A percentile compares a stretch with the other conserved stretches of the same genome.
These are phyloP conservation scores for Phlebiopsis gigantea DNA, from an alignment of 768 basidiomycete species.

Conservation along the genomic window DNA sequence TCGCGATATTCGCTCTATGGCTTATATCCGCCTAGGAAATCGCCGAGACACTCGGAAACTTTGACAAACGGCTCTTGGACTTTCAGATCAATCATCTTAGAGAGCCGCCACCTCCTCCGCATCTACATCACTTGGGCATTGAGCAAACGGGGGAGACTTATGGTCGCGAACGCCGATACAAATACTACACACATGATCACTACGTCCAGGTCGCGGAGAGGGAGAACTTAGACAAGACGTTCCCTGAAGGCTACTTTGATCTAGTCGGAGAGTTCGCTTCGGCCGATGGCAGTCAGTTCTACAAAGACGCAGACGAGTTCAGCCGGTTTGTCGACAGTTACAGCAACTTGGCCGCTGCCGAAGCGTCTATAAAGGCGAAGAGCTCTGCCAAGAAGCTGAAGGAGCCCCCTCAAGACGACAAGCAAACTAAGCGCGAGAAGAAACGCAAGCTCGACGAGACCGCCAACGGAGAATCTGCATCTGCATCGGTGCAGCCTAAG, in stretches of 20 bases:
- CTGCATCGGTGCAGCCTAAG: constrained; percentile 14
- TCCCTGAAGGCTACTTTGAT: constrained; percentile 41
- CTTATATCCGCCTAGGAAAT: constrained; percentile 45
- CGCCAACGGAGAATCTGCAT: background rate
- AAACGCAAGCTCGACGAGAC: constrained; percentile 30
- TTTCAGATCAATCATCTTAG: constrained; percentile 69
- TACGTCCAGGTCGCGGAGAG: constrained; percentile 58
- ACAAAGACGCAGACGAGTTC: constrained; percentile 37
- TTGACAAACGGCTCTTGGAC: constrained; percentile 81
- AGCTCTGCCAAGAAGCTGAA: constrained; percentile 25
- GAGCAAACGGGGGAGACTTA: constrained; percentile 72
- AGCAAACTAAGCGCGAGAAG: constrained; percentile 16
- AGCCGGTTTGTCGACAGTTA: constrained; percentile 44
- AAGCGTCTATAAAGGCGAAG: constrained; percentile 14
- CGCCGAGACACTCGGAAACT: constrained; percentile 53
- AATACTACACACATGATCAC: constrained; percentile 72
- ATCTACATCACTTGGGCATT: constrained; percentile 68
- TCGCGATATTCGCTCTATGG: background rate
- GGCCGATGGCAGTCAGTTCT: constrained; percentile 49
- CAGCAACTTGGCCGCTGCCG: constrained; percentile 11
- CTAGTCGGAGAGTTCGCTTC: constrained; percentile 50
- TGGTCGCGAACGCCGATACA: constrained; percentile 81
- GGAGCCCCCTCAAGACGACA: constrained; percentile 15
- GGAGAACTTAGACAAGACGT: constrained; percentile 58
- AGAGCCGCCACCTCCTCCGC: constrained; percentile 56